Evolutionary conservation across 2,329 filamentous ascomycete species (phyloP), one percentile per base, ranked within the genome.

Genomic region (Coniochaeta sp.): DNA sequence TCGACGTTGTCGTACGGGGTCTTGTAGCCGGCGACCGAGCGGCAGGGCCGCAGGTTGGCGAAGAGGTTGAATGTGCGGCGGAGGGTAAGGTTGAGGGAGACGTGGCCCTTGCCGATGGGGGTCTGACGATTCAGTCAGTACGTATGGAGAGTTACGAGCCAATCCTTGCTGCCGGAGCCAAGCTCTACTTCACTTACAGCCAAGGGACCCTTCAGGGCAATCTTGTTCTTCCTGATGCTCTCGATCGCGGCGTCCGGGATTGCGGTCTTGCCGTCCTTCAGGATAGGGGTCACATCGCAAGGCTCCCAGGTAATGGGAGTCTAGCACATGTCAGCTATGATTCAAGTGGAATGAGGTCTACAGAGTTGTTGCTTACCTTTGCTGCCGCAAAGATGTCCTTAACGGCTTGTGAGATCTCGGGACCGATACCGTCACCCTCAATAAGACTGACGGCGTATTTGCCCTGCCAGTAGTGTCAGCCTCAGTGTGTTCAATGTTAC

Each of bases 31-130:
- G 90, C 90, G 68, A 99, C 92, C 66, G 92, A 97, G 74, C 92
- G 90, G 87, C 96, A 99, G 64, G 96, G 95, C 72, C 96, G 93
- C 71, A 99, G 85, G 82, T 99, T 99, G 81, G 95, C 96, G 79
- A 99, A 99, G 71, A 99, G 92, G 84, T 99, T 99, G 83, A 99
- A 99, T 65, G 96, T 99, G 74, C 95, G 90, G 75, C 95, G 93
- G 71, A 99, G 92, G 63, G 95, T 99, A 67, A 99, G 83, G 85
- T 99, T 99, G 69, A 99, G 90, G 62, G 95, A 98, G 76, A 99
- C 93, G 81, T 99, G 95, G 72, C 95, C 95, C 84, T 98, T 99
- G 78, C 96, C 95, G 72, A 99, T 87, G 66, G 95, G 95, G 3
- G 95, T 99, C 85, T 93, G 64, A 40, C 63, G 60, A 55, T 47